phyloP scores from a whole-genome alignment of 2,329 filamentous ascomycete genomes.

The Colletotrichum ledebouriae region DNA sequence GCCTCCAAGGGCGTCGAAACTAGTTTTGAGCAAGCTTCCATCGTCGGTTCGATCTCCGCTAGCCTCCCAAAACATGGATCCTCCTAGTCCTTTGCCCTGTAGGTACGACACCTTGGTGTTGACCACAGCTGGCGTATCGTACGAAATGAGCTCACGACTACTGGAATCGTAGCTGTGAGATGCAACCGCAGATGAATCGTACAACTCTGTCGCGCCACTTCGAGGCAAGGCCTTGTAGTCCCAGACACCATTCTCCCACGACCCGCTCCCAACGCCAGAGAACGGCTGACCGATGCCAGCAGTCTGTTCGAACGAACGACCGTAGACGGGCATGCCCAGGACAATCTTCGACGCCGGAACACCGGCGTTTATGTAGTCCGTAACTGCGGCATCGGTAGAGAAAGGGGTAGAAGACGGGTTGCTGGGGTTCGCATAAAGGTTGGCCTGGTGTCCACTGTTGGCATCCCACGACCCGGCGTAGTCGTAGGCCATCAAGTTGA shows the following conservation, averaged over 20 bases:
- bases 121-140: conserved; percentile 74
- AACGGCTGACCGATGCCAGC: conserved; percentile 75
- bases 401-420: conserved; percentile 76
- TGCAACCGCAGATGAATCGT: conserved; percentile 71
- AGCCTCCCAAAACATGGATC: conserved; percentile 89
- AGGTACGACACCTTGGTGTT: conserved; percentile 76
- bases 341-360: conserved; percentile 77
- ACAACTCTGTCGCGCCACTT: conserved; percentile 67
- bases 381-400: conserved; percentile 74
- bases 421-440: conserved; percentile 70
- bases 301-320: conserved; percentile 74
- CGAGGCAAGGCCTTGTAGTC: conserved; percentile 84
- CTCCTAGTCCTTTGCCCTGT: conserved; percentile 72
- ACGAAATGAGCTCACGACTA: conserved; percentile 76
- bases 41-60: conserved; percentile 73
- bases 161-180: conserved; percentile 78
- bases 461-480: conserved; percentile 78
- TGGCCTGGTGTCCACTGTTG: conserved; percentile 77
- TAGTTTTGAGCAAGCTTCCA: conserved; percentile 71
- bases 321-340: conserved; percentile 85
- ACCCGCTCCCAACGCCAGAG: conserved; percentile 74
- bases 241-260: conserved; percentile 81
- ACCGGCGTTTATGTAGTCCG: conserved; percentile 73
- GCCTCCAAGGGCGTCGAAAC: conserved; percentile 57
- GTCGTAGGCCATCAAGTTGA: conserved; percentile 81